Evolutionary conservation across 805 yeast species (phyloP), one percentile per base, ranked within the genome.

Genomic region (Candida glaebosa): DNA sequence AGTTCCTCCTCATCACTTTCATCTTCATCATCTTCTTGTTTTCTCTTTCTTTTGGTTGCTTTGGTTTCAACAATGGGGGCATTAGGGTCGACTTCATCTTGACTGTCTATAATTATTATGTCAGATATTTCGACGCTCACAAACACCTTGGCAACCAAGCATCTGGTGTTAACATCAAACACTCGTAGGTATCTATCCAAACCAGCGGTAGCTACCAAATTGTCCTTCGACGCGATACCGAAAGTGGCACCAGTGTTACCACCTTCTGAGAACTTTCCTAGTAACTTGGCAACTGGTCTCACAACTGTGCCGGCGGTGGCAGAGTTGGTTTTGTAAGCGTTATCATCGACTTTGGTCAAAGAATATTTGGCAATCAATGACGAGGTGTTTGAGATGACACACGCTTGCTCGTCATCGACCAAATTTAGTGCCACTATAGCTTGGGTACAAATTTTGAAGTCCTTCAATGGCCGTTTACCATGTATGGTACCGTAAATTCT

Each of bases 161-260:
- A 76, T 39, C 95, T 72, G 1, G 80, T 63, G 2, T 64, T 65
- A 3, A 80, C 57, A 45, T 88, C 84, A 61, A 77, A 91, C 3
- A 86, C 87, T 44, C 96, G 75, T 19, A 87, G 71, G 53, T 88
- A 91, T 53, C 96, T 74, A 56, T 93, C 99, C 17, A 90, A 73
- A 0, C 96, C 95, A 34, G 95, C 97, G 15, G 87, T 72, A 2
- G 81, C 81, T 20, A 83, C 56, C 7, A 71, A 69, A 3, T 67
- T 63, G 8, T 66, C 60, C 8, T 45, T 43, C 2, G 75, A 63
- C 43, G 70, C 72, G 34, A 84, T 80, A 1, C 89, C 82, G 43
- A 95, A 90, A 18, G 81, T 82, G 8, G 88, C 79, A 17, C 93
- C 96, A 30, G 81, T 78, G 46, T 68, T 67, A 1, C 67, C 66